Percentiles rank a stretch among this genome's conserved stretches.
These are phyloP conservation scores for Umbilicaria muhlenbergii DNA, from an alignment of 495 filamentous ascomycete genomes.

Conservation along the genomic window DNA sequence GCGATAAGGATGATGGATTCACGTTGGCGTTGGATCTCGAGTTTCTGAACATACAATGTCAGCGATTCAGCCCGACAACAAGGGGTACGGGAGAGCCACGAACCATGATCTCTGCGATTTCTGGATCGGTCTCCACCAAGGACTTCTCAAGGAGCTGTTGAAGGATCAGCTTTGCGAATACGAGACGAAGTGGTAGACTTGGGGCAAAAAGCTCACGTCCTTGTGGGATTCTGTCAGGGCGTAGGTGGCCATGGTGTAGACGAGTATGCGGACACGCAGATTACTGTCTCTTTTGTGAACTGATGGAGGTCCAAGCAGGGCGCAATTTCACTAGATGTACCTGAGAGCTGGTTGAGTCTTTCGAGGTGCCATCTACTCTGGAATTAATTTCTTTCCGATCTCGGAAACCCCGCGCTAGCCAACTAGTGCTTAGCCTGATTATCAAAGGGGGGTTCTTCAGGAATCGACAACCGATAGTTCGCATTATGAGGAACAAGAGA, in stretches of 20 bases:
- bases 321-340: too few species aligned
- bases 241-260: conserved; percentile 46
- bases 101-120: conserved; percentile 92
- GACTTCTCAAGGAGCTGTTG: conserved; percentile 79
- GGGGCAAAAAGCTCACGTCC: conserved; percentile 43
- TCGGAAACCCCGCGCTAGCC: too few species aligned
- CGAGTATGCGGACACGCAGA: background rate
- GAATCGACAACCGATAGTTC: too few species aligned
- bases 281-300: conserved; percentile 14
- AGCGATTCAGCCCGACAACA: background rate
- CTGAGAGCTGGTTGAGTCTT: background rate
- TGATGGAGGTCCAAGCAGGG: background rate
- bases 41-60: conserved; percentile 41
- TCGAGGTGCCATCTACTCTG: background rate
- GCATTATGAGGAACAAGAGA: too few species aligned
- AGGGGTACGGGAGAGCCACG: conserved; percentile 14
- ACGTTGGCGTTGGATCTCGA: conserved; percentile 92
- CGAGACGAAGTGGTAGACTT: background rate
- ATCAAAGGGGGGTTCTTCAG: too few species aligned
- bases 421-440: too few species aligned
- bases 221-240: conserved; percentile 79
- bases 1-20: conserved; percentile 98
- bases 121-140: conserved; percentile 71
- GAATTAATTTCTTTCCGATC: too few species aligned
- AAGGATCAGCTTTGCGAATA: conserved; percentile 25